Conservation (phyloP, 441 rosid species). For the Caryocar brasiliense region DNA sequence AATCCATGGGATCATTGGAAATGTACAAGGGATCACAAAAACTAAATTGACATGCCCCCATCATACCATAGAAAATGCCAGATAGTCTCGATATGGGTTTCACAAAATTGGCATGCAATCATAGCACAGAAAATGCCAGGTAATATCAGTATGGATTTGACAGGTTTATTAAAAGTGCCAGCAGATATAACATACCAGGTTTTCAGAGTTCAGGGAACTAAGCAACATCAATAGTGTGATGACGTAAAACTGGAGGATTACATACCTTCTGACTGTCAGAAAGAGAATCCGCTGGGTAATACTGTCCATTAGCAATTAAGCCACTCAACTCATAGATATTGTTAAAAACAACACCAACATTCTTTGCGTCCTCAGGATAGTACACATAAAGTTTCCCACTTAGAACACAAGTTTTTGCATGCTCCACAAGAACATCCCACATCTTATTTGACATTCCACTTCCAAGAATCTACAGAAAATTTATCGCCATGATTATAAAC, state of each 20-base stretch:
- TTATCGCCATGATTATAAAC: slow-evolving; percentile 3
- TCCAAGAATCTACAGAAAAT: slow-evolving; percentile 61
- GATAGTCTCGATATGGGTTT: too few relatives aligned
- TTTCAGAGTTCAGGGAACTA: too few relatives aligned
- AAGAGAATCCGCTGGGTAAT: slow-evolving; percentile 64
- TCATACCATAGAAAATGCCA: too few relatives aligned
- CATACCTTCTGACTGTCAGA: slow-evolving; percentile 77
- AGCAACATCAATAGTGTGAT: background rate
- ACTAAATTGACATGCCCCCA: too few relatives aligned
- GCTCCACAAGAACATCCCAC: slow-evolving; percentile 88
- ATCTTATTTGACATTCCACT: slow-evolving; percentile 94
- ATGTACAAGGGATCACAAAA: too few relatives aligned
- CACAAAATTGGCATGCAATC: too few relatives aligned
- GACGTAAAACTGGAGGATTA: background rate
- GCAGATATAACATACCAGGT: too few relatives aligned
- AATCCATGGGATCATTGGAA: too few relatives aligned
- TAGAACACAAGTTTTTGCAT: slow-evolving; percentile 73
- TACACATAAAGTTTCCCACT: slow-evolving; percentile 68
- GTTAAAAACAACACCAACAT: slow-evolving; percentile 72
- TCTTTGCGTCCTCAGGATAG: slow-evolving; percentile 59
- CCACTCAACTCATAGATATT: slow-evolving; percentile 70
- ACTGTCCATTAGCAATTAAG: slow-evolving; percentile 61
- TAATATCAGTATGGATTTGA: too few relatives aligned
- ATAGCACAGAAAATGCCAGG: too few relatives aligned
- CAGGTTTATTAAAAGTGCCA: too few relatives aligned